These are phyloP conservation scores for Canariomyces notabilis DNA, from an alignment of 2,329 filamentous ascomycete genomes.

Conservation along the genomic window DNA sequence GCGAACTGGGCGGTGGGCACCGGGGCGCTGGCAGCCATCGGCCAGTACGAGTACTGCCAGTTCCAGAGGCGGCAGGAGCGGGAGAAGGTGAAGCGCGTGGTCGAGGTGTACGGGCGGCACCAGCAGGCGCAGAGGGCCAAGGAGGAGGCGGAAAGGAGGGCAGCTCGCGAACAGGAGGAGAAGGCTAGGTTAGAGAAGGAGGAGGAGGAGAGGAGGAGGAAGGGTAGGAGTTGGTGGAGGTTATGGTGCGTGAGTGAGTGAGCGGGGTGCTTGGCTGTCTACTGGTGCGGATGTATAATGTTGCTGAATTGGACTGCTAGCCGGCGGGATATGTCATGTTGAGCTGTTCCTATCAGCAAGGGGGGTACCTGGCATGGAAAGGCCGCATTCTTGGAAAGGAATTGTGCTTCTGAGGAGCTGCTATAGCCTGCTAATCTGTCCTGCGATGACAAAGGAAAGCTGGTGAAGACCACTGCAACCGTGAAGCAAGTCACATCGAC, in stretches of 20 bases:
- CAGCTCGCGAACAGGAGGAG: slow-evolving; percentile 36
- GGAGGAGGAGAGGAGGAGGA: slow-evolving; percentile 32
- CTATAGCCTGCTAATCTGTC: neutral
- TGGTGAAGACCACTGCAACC: neutral
- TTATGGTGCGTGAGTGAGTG: slow-evolving; percentile 42
- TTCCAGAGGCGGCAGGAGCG: slow-evolving; percentile 68
- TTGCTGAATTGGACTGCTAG: no score
- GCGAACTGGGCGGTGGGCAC: slow-evolving; percentile 82
- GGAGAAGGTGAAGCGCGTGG: slow-evolving; percentile 76
- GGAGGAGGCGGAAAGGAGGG: slow-evolving; percentile 16
- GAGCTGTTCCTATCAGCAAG: no score
- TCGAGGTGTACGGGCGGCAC: slow-evolving; percentile 74
- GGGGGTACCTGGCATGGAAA: no score
- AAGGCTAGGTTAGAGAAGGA: slow-evolving; percentile 34
- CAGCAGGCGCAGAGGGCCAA: slow-evolving; percentile 46
- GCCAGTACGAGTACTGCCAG: slow-evolving; percentile 81
- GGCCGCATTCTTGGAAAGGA: no score
- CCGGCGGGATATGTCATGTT: no score
- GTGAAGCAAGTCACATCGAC: neutral
- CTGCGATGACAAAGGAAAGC: neutral
- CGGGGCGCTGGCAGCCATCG: slow-evolving; percentile 65
- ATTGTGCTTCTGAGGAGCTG: neutral
- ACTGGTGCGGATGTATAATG: no score
- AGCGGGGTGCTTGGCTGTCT: neutral
- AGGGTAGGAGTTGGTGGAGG: slow-evolving; percentile 53